These are phyloP conservation scores for Schizochytrium sp. DNA, from an alignment of 108 stramenopile genomes.

Conservation along the genomic window DNA sequence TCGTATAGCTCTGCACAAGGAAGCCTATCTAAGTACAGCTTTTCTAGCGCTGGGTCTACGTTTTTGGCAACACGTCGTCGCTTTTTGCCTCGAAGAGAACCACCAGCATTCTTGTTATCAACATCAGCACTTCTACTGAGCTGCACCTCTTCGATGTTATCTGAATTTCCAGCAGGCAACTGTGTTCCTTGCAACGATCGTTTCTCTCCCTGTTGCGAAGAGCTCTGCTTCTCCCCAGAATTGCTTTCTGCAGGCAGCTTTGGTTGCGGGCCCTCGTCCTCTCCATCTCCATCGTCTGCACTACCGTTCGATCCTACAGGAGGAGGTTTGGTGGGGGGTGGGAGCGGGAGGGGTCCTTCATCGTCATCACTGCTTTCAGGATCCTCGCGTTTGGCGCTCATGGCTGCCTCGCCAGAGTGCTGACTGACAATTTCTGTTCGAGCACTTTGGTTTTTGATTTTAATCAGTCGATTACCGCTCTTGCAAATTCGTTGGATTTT, in stretches of 20 bases:
- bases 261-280: not conserved
- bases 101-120: not conserved
- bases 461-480: no score
- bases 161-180: not conserved
- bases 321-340: no score
- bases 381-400: no score
- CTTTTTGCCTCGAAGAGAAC: not conserved
- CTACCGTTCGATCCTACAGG: not conserved
- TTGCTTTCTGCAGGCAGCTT: not conserved
- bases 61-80: not conserved
- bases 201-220: not conserved
- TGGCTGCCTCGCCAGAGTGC: no score
- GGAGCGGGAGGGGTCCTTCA: no score
- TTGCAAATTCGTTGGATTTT: no score
- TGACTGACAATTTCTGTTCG: no score
- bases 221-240: not conserved
- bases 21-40: conserved; percentile 71
- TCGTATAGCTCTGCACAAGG: conserved; percentile 73
- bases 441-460: no score
- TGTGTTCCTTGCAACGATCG: not conserved
- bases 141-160: not conserved
- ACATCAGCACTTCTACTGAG: not conserved
- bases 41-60: not conserved
- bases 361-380: no score
- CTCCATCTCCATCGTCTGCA: not conserved